A percentile compares a stretch with the other conserved stretches of the same genome.
Evolutionary conservation across 805 yeast species (phyloP).

Genomic region (Barnettozyma botsteinii): DNA sequence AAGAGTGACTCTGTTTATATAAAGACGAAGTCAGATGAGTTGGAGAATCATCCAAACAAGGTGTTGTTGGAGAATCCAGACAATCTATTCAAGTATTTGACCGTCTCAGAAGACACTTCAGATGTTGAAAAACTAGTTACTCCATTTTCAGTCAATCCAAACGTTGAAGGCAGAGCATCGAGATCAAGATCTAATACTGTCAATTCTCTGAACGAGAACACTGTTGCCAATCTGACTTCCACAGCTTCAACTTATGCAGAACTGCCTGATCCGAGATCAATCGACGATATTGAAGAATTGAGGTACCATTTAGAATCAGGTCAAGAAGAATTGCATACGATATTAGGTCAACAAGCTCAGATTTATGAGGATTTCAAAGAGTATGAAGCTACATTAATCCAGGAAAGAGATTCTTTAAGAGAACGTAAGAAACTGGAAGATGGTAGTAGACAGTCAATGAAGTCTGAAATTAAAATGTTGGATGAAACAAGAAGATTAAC

Average conservation of each 20-base stretch:
- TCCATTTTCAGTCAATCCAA: constrained; percentile 16
- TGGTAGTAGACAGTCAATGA: constrained; percentile 33
- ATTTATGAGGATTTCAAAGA: constrained; percentile 33
- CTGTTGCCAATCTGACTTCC: constrained; percentile 10
- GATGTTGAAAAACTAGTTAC: constrained; percentile 24
- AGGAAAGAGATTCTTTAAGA: constrained; percentile 32
- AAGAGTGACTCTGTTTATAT: constrained; percentile 36
- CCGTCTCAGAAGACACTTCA: constrained; percentile 24
- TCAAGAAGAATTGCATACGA: constrained; percentile 34
- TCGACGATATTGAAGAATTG: constrained; percentile 38
- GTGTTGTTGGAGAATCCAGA: constrained; percentile 34
- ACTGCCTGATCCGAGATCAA: constrained; percentile 18
- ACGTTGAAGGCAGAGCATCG: constrained; percentile 6
- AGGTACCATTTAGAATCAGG: constrained; percentile 37
- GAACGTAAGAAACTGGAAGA: constrained; percentile 38
- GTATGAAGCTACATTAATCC: constrained; percentile 30
- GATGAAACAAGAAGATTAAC: constrained; percentile 37
- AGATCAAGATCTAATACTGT: constrained; percentile 34
- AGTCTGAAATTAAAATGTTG: constrained; percentile 35
- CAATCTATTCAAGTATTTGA: constrained; percentile 29
- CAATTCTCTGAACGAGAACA: constrained; percentile 14
- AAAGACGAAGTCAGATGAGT: constrained; percentile 30
- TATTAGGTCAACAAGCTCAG: constrained; percentile 30
- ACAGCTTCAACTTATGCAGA: constrained; percentile 12
- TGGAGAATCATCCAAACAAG: constrained; percentile 18